Conservation (phyloP, 2,329 filamentous ascomycete species). For the Fusarium guadeloupense region DNA sequence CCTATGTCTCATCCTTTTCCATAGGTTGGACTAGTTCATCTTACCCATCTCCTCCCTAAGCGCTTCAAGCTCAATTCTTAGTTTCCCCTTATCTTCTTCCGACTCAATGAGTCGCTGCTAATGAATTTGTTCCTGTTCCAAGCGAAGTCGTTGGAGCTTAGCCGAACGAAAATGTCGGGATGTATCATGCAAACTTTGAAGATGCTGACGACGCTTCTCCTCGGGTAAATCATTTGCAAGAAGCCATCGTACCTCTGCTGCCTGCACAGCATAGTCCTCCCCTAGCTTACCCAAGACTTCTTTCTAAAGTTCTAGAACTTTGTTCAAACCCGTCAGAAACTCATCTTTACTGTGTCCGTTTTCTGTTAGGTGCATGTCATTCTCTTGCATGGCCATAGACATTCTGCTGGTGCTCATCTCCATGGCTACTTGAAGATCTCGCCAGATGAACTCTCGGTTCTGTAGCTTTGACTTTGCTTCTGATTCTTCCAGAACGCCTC, state of each 20-base stretch:
- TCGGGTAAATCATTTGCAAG: not conserved
- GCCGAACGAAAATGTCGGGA: not conserved
- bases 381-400: no score
- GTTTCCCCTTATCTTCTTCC: not conserved
- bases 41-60: no score
- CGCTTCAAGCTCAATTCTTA: not conserved
- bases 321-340: not conserved
- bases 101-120: not conserved
- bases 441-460: no score
- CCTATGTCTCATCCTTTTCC: no score
- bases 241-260: not conserved
- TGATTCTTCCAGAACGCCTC: no score
- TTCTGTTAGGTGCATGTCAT: no score
- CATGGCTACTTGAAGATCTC: no score
- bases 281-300: not conserved
- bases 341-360: not conserved
- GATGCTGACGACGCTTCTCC: not conserved
- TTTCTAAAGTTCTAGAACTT: not conserved
- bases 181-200: not conserved
- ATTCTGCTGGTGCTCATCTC: no score
- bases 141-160: not conserved
- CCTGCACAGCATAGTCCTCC: not conserved
- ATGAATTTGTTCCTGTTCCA: not conserved
- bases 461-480: no score
- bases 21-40: no score